phyloP scores from a whole-genome alignment of 2,329 filamentous ascomycete species.

The Xylaria sp. region DNA sequence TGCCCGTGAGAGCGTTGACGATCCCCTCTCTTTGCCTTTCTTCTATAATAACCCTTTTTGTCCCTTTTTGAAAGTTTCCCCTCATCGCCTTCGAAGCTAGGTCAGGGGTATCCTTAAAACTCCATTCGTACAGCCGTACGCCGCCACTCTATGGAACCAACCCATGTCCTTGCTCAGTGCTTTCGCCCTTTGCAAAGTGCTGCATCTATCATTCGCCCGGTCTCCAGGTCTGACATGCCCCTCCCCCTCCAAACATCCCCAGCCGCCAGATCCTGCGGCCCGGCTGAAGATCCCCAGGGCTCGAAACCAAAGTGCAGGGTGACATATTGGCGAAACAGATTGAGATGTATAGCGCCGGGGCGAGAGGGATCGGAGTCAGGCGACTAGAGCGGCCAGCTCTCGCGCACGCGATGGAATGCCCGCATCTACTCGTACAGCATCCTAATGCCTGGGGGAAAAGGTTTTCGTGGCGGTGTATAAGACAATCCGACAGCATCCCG shows the following conservation, averaged over 20 bases:
- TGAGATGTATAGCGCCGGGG: constrained; percentile 10
- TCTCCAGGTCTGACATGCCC: constrained; percentile 18
- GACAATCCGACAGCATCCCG: constrained; percentile 11
- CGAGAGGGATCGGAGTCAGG: constrained; percentile 8
- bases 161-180: constrained; percentile 23
- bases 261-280: constrained; percentile 14
- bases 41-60: constrained; percentile 25
- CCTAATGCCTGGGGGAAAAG: constrained; percentile 14
- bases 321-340: constrained; percentile 15
- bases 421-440: constrained; percentile 15
- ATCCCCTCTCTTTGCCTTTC: constrained; percentile 20
- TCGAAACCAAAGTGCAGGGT: constrained; percentile 9
- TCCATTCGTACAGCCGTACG: constrained; percentile 29
- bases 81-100: constrained; percentile 18
- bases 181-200: constrained; percentile 15
- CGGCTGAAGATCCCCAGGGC: constrained; percentile 10
- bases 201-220: constrained; percentile 21
- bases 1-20: constrained; percentile 26
- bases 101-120: constrained; percentile 30
- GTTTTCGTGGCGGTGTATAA: constrained; percentile 14
- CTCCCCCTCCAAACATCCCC: constrained; percentile 8
- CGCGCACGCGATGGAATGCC: constrained; percentile 11
- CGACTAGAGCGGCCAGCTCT: constrained; percentile 11
- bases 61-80: constrained; percentile 14
- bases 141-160: constrained; percentile 24